phyloP scores from a whole-genome alignment of 495 filamentous ascomycete genomes.

The Hypoxylon subgilvum region DNA sequence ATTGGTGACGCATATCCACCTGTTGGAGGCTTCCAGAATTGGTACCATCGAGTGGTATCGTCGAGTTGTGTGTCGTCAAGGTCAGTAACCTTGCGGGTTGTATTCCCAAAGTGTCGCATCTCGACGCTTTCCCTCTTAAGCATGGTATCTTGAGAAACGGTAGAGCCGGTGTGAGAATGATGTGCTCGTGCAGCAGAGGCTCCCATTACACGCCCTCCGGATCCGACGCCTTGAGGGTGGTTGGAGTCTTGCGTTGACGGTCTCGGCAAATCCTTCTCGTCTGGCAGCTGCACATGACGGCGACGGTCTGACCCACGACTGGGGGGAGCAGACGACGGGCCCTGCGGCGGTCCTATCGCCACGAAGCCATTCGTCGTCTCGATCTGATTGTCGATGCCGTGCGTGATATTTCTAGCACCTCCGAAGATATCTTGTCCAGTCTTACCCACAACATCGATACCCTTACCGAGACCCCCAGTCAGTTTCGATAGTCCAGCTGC shows the following conservation, averaged over 20 bases:
- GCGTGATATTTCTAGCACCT: constrained; percentile 63
- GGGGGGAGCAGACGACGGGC: constrained; percentile 24
- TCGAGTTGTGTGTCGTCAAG: constrained; percentile 51
- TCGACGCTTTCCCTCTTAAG: constrained; percentile 41
- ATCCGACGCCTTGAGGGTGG: constrained; percentile 10
- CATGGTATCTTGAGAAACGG: constrained; percentile 44
- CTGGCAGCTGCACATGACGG: constrained; percentile 34
- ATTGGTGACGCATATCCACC: constrained; percentile 60
- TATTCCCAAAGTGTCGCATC: constrained; percentile 47
- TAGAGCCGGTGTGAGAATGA: constrained; percentile 46
- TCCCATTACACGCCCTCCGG: constrained; percentile 39
- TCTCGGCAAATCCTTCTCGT: constrained; percentile 35
- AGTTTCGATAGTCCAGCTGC: constrained; percentile 45
- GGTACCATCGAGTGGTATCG: constrained; percentile 54
- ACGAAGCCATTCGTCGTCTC: constrained; percentile 63
- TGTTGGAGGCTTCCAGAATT: constrained; percentile 61
- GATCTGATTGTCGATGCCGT: constrained; percentile 65
- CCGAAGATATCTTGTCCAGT: constrained; percentile 50
- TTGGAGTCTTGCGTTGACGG: constrained; percentile 40
- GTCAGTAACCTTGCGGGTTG: constrained; percentile 51
- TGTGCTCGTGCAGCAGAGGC: constrained; percentile 25
- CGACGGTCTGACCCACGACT: constrained; percentile 38
- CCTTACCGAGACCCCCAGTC: constrained; percentile 48
- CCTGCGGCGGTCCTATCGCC: constrained; percentile 40
- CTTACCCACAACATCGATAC: constrained; percentile 44